Base-by-base conservation (phyloP, 768 basidiomycete genomes). In the Leccinum disarticulatum region DNA sequence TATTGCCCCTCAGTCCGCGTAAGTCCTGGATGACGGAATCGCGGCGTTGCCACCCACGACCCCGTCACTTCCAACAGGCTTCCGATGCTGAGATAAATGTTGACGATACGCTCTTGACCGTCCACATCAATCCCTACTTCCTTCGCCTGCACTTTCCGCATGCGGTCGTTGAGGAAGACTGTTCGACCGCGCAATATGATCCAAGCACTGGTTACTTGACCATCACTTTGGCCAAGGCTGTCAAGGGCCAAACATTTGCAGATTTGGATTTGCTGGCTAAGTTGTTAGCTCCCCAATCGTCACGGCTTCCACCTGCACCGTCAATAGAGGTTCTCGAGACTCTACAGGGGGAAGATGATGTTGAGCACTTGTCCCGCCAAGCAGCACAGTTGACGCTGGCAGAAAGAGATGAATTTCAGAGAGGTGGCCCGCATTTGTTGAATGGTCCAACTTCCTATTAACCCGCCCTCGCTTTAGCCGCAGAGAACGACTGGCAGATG, bases 61-160 rank as follows among this genome's bases (percentile, higher is more conserved):
- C 15, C 14, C 30, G 35, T 57, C 47, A 43, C 15, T 30, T 6
- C 47, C 19, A 46, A 7, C 82, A 93, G 91, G 90, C 92, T 11
- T 83, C 87, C 46, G 92, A 93, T 63, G 83, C 87, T 33, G 92
- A 93, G 71, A 87, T 92, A 53, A 79, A 88, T 63, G 84, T 91
- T 57, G 87, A 91, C 67, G 83, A 83, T 55, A 83, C 83, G 28
- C 73, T 88, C 52, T 79, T 93, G 70, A 86, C 84, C 19, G 75
- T 92, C 43, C 86, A 93, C 66, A 82, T 93, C 70, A 90, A 89
- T 59, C 92, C 92, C 2, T 95, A 93, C 69, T 94, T 89, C 66
- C 79, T 94, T 55, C 87, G 91, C 2, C 79, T 95, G 61, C 85
- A 86, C 66, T 92, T 95, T 70, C 78, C 87, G 30, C 81, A 88